Conservation (phyloP, 768 basidiomycete species). For the Lanmaoa rubissima region DNA sequence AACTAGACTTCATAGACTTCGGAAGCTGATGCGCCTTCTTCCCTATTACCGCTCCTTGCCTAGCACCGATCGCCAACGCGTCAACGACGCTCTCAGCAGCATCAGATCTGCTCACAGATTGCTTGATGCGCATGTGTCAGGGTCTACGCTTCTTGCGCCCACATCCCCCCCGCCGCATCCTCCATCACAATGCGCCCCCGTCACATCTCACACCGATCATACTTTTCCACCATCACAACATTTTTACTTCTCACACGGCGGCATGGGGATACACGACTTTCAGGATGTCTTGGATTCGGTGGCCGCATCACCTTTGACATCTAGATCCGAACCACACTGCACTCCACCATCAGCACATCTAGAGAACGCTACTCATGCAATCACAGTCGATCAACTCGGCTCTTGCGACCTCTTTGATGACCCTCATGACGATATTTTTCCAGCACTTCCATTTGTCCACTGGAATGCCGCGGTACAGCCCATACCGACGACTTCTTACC, state of each 20-base stretch:
- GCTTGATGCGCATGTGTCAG: slow-evolving; percentile 17
- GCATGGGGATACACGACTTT: slow-evolving; percentile 11
- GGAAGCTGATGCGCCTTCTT: slow-evolving; percentile 40
- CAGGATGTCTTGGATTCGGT: slow-evolving; percentile 10
- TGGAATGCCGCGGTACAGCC: slow-evolving; percentile 27
- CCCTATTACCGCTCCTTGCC: slow-evolving; percentile 38
- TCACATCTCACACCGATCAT: slow-evolving; percentile 8
- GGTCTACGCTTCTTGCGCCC: slow-evolving; percentile 12
- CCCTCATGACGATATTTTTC: slow-evolving; percentile 12
- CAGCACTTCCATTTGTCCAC: slow-evolving; percentile 22
- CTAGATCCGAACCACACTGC: slow-evolving; percentile 19
- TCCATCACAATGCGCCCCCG: background rate
- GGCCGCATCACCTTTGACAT: background rate
- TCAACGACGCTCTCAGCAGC: slow-evolving; percentile 25
- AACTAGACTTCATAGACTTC: slow-evolving; percentile 55
- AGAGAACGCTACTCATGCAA: background rate
- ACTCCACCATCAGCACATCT: slow-evolving; percentile 8
- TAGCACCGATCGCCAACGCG: slow-evolving; percentile 26
- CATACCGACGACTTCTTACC: background rate
- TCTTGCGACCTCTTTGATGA: slow-evolving; percentile 13
- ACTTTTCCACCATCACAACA: background rate
- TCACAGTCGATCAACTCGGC: slow-evolving; percentile 3
- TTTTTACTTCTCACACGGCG: slow-evolving; percentile 13
- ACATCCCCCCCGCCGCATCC: slow-evolving; percentile 3
- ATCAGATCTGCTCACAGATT: slow-evolving; percentile 9